Base-by-base conservation (phyloP, 805 yeast species). In the Lipomyces kockii region DNA sequence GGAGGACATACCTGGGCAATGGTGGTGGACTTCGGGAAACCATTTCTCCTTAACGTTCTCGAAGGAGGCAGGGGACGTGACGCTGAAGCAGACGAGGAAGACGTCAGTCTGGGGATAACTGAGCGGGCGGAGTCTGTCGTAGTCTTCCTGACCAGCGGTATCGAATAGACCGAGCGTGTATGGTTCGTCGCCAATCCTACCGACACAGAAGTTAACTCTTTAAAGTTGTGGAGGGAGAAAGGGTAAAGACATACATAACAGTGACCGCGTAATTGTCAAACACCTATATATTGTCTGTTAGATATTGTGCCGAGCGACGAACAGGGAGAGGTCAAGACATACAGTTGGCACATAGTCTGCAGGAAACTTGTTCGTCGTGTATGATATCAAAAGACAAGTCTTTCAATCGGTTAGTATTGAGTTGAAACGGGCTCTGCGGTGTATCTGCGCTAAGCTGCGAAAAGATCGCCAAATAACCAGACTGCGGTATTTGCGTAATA, bases 101-200 rank as follows among this genome's bases (percentile, higher is more conserved):
- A 94, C 97, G 80, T 94, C 99, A 4, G 99, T 95, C 63, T 97
- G 95, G 20, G 99, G 98, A 80, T 94, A 94, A 65, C 97, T 89
- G 75, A 95, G 85, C 8, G 99, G 99, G 82, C 99, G 90, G 77
- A 94, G 83, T 78, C 99, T 87, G 82, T 94, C 99, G 80, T 95
- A 94, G 83, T 94, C 99, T 85, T 94, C 99, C 83, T 94, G 99
- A 62, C 99, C 99, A 35, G 99, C 99, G 46, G 99, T 94, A 83
- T 94, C 99, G 77, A 95, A 94, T 69, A 94, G 83, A n/a, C 98
- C 98, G 75, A 94, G 85, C 20, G 98, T 95, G 79, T 91, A 93
- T 59, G 99, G 98, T 80, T 93, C 98, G 78, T 95, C 98, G 62
- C 98, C 99, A 76, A 94, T 94, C 87, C 73, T 69, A 32, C 9